Conservation (phyloP, 2,329 filamentous ascomycete species). For the Davidsoniella neocaledoniae region DNA sequence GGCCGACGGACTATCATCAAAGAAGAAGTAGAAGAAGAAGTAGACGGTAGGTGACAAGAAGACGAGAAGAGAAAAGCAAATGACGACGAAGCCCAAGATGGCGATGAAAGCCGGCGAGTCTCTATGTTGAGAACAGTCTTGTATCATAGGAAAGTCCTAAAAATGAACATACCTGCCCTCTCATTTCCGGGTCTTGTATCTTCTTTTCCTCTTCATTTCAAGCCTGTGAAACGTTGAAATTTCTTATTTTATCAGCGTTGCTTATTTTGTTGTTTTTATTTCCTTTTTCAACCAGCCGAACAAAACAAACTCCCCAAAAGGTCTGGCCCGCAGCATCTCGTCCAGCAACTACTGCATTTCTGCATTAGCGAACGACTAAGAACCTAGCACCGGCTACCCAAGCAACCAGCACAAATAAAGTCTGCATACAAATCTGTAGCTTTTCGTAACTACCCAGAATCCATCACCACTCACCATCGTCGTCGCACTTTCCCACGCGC, state of each 20-base stretch:
- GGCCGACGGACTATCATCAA: background rate
- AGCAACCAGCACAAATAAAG: too few species aligned
- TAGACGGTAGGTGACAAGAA: background rate
- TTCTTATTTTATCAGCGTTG: background rate
- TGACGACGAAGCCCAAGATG: background rate
- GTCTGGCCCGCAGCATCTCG: slow-evolving; percentile 12
- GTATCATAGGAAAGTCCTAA: too few species aligned
- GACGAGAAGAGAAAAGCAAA: background rate
- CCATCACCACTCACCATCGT: too few species aligned
- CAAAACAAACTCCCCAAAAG: slow-evolving; percentile 15
- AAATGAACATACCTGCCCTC: too few species aligned
- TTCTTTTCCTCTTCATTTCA: slow-evolving; percentile 4
- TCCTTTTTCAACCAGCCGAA: background rate
- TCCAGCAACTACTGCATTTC: background rate
- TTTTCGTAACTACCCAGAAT: too few species aligned
- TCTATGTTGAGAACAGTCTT: too few species aligned
- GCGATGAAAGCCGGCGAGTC: too few species aligned
- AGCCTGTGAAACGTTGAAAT: too few species aligned
- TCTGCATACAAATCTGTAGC: too few species aligned
- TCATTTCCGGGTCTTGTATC: background rate
- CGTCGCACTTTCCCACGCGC: too few species aligned
- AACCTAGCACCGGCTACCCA: background rate
- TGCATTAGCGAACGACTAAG: slow-evolving; percentile 2
- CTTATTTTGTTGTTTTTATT: background rate
- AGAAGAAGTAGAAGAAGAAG: background rate